Percentiles rank a stretch among this genome's conserved stretches.
phyloP scores from a whole-genome alignment of 1,284 basidiomycete genomes.

The Tremellales sp. region DNA sequence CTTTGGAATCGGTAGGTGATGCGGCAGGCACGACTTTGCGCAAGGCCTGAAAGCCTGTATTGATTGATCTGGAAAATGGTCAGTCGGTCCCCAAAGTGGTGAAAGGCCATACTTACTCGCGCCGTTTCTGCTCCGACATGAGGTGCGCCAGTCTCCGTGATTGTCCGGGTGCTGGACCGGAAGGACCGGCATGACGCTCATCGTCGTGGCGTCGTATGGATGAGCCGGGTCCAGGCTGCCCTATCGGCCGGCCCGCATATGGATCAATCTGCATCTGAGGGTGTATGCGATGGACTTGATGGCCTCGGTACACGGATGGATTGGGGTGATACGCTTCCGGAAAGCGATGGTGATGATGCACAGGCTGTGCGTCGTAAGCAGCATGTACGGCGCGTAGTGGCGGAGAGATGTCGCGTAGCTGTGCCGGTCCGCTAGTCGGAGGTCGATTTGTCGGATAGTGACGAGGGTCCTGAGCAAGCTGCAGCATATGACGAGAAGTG shows the following conservation, averaged over 20 bases:
- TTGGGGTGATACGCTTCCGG: not conserved
- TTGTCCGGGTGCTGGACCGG: slow-evolving; percentile 35
- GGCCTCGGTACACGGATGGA: not conserved
- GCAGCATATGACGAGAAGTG: not conserved
- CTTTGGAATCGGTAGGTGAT: slow-evolving; percentile 41
- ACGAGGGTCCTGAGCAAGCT: too few species aligned
- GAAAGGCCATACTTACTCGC: slow-evolving; percentile 37
- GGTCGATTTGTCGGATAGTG: too few species aligned
- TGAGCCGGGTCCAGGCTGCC: too few species aligned
- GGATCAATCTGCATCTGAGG: too few species aligned
- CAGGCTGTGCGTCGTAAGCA: not conserved
- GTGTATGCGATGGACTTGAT: too few species aligned
- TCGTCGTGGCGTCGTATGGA: not conserved
- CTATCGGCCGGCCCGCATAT: too few species aligned
- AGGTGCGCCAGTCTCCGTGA: slow-evolving; percentile 40
- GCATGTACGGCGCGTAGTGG: not conserved
- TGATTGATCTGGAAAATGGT: slow-evolving; percentile 35
- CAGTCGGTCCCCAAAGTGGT: not conserved
- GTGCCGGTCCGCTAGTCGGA: not conserved
- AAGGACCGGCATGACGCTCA: not conserved
- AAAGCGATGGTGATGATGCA: not conserved
- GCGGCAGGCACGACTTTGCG: slow-evolving; percentile 31
- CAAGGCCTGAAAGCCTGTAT: slow-evolving; percentile 38
- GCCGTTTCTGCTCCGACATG: slow-evolving; percentile 44
- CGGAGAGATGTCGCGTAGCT: not conserved